A percentile compares a stretch with the other conserved stretches of the same genome.
phyloP scores from a whole-genome alignment of 257 asterid genomes.

The Nemophila menziesii region DNA sequence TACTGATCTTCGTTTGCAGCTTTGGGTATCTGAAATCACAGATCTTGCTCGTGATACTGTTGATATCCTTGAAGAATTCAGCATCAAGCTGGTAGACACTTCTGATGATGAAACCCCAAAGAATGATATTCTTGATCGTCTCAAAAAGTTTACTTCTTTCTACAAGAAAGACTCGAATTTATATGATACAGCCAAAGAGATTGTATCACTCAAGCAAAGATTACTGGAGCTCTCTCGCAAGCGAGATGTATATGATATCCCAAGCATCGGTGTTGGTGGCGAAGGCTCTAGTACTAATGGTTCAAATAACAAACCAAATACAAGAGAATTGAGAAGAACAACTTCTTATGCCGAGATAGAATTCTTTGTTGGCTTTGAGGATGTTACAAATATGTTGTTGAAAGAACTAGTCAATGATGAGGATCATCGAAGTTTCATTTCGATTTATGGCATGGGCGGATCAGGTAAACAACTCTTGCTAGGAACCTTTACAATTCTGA shows the following conservation, averaged over 20 bases:
- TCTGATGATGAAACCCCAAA: not conserved
- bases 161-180: constrained; percentile 2
- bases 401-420: constrained; percentile 1
- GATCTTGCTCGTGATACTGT: constrained; percentile 2
- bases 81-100: not conserved
- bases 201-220: constrained; percentile 6
- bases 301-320: too few relatives aligned
- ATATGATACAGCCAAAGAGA: not conserved
- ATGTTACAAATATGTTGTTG: not conserved
- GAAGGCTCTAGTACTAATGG: constrained; percentile 1
- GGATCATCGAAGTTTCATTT: not conserved
- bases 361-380: constrained; percentile 1
- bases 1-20: not conserved
- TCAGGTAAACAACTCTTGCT: constrained; percentile 5
- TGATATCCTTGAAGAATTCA: constrained; percentile 5
- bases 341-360: constrained; percentile 3
- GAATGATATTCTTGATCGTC: not conserved
- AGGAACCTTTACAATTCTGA: constrained; percentile 1
- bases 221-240: constrained; percentile 2
- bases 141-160: constrained; percentile 3
- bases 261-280: not conserved
- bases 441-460: constrained; percentile 15
- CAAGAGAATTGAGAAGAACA: constrained; percentile 4
- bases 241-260: constrained; percentile 1
- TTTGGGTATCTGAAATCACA: constrained; percentile 3